Conservation (phyloP, 805 yeast genomes). For the Cyberlindnera amylophila region DNA sequence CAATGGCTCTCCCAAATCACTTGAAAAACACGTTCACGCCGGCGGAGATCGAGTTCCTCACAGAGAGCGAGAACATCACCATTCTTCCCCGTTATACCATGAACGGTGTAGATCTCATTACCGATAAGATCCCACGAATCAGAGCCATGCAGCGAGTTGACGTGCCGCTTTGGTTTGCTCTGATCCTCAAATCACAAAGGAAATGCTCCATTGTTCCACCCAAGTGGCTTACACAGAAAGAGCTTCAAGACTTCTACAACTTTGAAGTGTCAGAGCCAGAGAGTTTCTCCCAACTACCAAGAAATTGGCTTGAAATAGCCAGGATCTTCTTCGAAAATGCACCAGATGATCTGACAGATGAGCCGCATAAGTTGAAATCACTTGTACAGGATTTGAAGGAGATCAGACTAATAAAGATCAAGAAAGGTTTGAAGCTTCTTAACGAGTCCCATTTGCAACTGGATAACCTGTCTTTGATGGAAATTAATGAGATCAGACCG, state of each 20-base stretch:
- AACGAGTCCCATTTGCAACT: conserved; percentile 81
- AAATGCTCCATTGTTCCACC: conserved; percentile 87
- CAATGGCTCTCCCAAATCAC: conserved; percentile 61
- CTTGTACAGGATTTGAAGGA: conserved; percentile 82
- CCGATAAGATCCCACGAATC: conserved; percentile 55
- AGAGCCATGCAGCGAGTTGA: conserved; percentile 63
- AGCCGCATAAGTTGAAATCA: conserved; percentile 65
- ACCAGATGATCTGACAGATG: conserved; percentile 72
- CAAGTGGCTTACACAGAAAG: conserved; percentile 63
- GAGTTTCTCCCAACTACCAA: conserved; percentile 70
- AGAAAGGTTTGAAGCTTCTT: conserved; percentile 71
- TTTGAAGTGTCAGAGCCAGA: conserved; percentile 57
- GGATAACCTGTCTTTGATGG: conserved; percentile 78
- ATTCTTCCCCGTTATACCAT: conserved; percentile 77
- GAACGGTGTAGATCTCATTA: conserved; percentile 61
- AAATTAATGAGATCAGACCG: conserved; percentile 85
- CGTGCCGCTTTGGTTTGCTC: conserved; percentile 86
- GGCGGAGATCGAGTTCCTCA: conserved; percentile 75
- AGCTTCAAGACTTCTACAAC: conserved; percentile 55
- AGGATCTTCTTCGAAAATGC: conserved; percentile 66
- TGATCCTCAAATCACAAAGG: conserved; percentile 76
- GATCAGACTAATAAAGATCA: conserved; percentile 71
- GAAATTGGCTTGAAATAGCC: conserved; percentile 84
- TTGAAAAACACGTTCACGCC: conserved; percentile 61
- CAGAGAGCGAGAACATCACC: conserved; percentile 71